A percentile compares a stretch with the other conserved stretches of the same genome.
phyloP scores from a whole-genome alignment of 2,329 filamentous ascomycete species.

The Curvularia sp. region DNA sequence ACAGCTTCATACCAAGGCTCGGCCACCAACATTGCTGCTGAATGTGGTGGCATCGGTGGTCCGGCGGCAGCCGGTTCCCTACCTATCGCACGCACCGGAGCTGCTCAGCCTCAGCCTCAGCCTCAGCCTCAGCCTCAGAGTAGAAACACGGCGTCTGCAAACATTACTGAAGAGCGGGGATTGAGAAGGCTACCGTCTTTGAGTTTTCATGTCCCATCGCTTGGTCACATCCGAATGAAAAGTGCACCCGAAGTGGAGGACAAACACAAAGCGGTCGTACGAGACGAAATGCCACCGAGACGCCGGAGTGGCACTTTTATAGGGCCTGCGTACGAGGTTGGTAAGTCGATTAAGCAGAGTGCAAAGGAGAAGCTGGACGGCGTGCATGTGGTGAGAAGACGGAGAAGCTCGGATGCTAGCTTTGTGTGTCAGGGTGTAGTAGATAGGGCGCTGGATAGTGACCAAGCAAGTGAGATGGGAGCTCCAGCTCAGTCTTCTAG shows the following conservation, averaged over 20 bases:
- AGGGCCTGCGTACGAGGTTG: conserved; percentile 6
- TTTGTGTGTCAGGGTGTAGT: conserved; percentile 34
- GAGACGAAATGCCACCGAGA: conserved; percentile 7
- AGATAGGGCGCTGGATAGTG: conserved; percentile 5
- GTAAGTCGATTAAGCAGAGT: conserved; percentile 10
- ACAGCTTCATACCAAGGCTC: conserved; percentile 8
- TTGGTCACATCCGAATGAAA: not conserved
- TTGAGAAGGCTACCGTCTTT: not conserved
- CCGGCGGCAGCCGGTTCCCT: conserved; percentile 19
- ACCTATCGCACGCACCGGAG: conserved; percentile 10
- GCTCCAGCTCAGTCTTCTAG: not conserved
- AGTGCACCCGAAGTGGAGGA: not conserved
- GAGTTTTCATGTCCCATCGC: not conserved
- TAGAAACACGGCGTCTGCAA: not conserved
- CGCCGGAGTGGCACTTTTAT: conserved; percentile 21
- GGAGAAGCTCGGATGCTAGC: conserved; percentile 26
- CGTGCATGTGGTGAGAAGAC: conserved; percentile 14
- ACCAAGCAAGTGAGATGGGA: conserved; percentile 1
- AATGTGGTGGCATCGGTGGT: conserved; percentile 25
- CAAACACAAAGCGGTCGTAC: not conserved
- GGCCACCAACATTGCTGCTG: conserved; percentile 23
- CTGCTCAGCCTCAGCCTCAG: not conserved
- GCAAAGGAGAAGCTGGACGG: conserved; percentile 4
- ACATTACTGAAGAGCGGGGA: conserved; percentile 1
- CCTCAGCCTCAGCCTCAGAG: not conserved